Evolutionary conservation across 371 early-diverging fungal species (phyloP).

Genomic region (Actinomortierella ambigua): DNA sequence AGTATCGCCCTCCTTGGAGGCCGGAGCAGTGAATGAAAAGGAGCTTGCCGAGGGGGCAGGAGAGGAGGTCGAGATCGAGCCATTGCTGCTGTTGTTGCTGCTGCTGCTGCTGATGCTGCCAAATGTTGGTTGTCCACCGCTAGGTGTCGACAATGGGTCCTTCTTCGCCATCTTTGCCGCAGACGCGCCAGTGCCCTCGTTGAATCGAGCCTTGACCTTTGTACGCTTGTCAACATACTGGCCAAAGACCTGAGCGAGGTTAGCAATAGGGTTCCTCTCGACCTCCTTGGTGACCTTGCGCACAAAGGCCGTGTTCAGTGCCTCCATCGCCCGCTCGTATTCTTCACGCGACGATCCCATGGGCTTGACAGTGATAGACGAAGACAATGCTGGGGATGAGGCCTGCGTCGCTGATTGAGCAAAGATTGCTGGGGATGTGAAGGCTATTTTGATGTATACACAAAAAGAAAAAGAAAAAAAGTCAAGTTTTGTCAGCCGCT

Average conservation of each 20-base stretch:
- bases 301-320: conserved; percentile 23
- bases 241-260: conserved; percentile 22
- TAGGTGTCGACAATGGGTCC: conserved; percentile 2
- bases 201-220: conserved; percentile 6
- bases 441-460: too few species aligned
- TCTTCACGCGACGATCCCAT: conserved; percentile 5
- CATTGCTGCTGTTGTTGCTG: not conserved
- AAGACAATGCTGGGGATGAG: too few species aligned
- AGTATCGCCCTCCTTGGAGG: too few species aligned
- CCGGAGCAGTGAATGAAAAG: too few species aligned
- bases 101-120: not conserved
- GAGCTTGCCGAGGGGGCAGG: too few species aligned
- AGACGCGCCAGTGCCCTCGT: conserved; percentile 13
- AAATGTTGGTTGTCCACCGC: conserved; percentile 7
- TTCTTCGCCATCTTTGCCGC: conserved; percentile 5
- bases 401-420: too few species aligned
- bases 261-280: conserved; percentile 22
- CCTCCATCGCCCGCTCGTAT: conserved; percentile 19
- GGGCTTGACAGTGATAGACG: too few species aligned
- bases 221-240: conserved; percentile 20
- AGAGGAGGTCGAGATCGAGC: too few species aligned
- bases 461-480: too few species aligned
- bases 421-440: too few species aligned
- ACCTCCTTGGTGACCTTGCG: conserved; percentile 24
- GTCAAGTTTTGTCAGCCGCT: too few species aligned